These are phyloP conservation scores for Blastobotrys indianensis DNA, from an alignment of 1,139 yeast species.

Conservation along the genomic window DNA sequence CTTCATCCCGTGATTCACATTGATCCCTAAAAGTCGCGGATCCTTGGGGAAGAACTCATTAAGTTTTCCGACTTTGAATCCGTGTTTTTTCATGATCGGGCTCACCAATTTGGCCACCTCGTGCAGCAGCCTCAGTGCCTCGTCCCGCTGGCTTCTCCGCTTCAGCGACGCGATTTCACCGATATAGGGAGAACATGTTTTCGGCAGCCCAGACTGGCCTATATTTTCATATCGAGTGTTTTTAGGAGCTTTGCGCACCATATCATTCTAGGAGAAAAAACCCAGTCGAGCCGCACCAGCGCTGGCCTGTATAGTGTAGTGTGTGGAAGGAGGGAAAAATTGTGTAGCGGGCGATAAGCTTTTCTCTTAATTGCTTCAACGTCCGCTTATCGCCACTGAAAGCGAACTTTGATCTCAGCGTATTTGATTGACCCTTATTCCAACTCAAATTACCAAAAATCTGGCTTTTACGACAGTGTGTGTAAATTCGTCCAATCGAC, in stretches of 20 bases:
- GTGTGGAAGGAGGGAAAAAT: not conserved
- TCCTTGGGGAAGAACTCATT: slow-evolving; percentile 84
- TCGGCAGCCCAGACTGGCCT: slow-evolving; percentile 1
- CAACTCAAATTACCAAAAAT: too few relatives aligned
- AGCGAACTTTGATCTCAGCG: too few relatives aligned
- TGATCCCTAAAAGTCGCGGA: slow-evolving; percentile 64
- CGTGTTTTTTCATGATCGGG: slow-evolving; percentile 67
- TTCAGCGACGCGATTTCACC: slow-evolving; percentile 23
- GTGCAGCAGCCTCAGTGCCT: slow-evolving; percentile 31
- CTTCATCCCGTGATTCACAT: slow-evolving; percentile 78
- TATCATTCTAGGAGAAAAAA: not conserved
- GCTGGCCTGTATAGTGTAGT: not conserved
- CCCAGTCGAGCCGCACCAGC: not conserved
- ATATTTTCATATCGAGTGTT: not conserved
- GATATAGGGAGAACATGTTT: slow-evolving; percentile 16
- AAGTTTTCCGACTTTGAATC: slow-evolving; percentile 59
- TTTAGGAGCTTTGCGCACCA: not conserved
- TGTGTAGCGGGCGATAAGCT: not conserved
- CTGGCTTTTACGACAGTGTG: too few relatives aligned
- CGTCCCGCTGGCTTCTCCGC: slow-evolving; percentile 25
- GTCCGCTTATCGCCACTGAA: too few relatives aligned
- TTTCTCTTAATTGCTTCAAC: not conserved
- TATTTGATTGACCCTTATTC: too few relatives aligned
- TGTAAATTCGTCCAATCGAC: too few relatives aligned
- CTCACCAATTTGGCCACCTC: slow-evolving; percentile 32